Conservation (phyloP, 345 rosid species). For the Eucalyptus sp. region DNA sequence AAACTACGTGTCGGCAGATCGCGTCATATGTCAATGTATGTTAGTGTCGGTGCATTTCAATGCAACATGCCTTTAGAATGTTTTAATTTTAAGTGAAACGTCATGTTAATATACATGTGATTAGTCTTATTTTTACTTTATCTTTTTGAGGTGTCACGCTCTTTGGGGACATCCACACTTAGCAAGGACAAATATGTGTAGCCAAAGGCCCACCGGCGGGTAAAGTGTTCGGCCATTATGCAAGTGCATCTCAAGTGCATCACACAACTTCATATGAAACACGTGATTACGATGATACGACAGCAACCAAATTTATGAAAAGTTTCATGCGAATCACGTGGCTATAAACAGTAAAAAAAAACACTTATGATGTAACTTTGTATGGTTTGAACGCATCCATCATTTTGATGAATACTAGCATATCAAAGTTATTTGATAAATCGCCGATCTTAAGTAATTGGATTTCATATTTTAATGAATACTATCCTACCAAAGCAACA, state of each 20-base stretch:
- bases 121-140: not conserved
- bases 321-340: not conserved
- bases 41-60: not conserved
- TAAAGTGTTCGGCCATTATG: not conserved
- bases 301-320: too few species aligned
- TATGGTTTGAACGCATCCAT: not conserved
- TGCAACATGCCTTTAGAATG: not conserved
- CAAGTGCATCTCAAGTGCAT: not conserved
- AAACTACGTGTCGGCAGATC: rapidly evolving
- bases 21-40: too few species aligned
- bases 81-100: not conserved
- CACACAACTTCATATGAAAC: not conserved
- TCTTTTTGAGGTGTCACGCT: not conserved
- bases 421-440: not conserved
- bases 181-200: not conserved
- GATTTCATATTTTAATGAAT: not conserved
- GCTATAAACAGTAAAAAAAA: not conserved
- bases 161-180: not conserved
- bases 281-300: not conserved
- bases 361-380: not conserved
- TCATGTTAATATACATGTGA: not conserved
- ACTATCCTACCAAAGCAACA: too few species aligned
- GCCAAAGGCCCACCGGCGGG: not conserved
- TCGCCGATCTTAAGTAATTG: not conserved
- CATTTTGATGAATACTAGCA: not conserved